Evolutionary conservation across 140 eudicot species (phyloP).

Genomic region (Flaveria floridana): DNA sequence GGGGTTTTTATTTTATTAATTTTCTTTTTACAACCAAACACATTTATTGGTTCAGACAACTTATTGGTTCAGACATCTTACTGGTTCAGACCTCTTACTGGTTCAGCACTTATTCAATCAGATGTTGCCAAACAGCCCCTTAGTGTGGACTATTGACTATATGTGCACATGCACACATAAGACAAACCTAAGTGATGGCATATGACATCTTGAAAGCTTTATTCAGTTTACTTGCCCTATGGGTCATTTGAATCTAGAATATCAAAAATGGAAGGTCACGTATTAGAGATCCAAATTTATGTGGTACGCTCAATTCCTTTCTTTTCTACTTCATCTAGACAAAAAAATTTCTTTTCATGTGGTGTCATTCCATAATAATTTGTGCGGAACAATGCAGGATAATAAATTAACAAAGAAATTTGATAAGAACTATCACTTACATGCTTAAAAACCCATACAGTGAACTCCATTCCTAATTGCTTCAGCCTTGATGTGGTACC

Average conservation of each 20-base stretch:
- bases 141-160: constrained; percentile 2
- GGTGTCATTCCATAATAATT: constrained; percentile 19
- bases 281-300: constrained; percentile 9
- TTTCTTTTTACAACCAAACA: too few species aligned
- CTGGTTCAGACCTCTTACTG: too few species aligned
- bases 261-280: constrained; percentile 21
- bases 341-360: background rate
- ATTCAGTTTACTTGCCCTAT: background rate
- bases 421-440: constrained; percentile 48
- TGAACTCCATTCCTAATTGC: constrained; percentile 95
- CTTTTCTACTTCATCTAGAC: constrained; percentile 15
- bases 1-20: too few species aligned
- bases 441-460: constrained; percentile 98
- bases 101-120: too few species aligned
- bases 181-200: constrained; percentile 15
- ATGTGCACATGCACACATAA: constrained; percentile 22
- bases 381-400: constrained; percentile 14
- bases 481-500: constrained; percentile 87
- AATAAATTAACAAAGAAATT: background rate
- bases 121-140: too few species aligned
- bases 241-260: background rate
- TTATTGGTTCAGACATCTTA: too few species aligned
- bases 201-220: constrained; percentile 20
- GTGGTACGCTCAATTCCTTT: constrained; percentile 1
- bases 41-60: too few species aligned